Conservation (phyloP, 805 yeast genomes). For the Candida insectorum region DNA sequence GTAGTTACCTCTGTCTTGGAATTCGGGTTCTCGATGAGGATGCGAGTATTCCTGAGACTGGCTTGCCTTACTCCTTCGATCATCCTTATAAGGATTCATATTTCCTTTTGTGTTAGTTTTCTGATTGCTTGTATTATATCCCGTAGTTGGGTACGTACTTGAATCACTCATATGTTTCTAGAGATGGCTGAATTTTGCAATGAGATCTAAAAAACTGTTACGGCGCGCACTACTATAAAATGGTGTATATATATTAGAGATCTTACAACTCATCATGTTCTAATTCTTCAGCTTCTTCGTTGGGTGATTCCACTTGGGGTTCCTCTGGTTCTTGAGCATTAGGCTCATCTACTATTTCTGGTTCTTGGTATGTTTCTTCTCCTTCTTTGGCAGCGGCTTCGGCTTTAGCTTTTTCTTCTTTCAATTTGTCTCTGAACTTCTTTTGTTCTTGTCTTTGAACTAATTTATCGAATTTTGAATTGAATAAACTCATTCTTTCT, state of each 20-base stretch:
- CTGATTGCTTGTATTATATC: no score
- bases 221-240: background rate
- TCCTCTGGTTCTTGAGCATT: slow-evolving; percentile 1
- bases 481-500: slow-evolving; percentile 24
- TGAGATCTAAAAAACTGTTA: no score
- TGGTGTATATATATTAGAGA: slow-evolving; percentile 1
- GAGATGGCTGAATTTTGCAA: no score
- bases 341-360: slow-evolving; percentile 1
- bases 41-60: no score
- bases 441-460: slow-evolving; percentile 28
- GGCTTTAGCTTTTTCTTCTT: slow-evolving; percentile 20
- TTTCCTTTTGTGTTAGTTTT: no score
- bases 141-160: slow-evolving; percentile 2
- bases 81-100: slow-evolving; percentile 6
- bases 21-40: no score
- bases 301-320: slow-evolving; percentile 4
- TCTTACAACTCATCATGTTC: slow-evolving; percentile 21
- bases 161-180: slow-evolving; percentile 3
- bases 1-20: no score
- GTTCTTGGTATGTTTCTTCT: slow-evolving; percentile 5
- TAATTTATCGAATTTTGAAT: slow-evolving; percentile 24
- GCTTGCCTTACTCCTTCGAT: slow-evolving; percentile 6
- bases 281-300: slow-evolving; percentile 6
- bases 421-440: slow-evolving; percentile 31
- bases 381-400: slow-evolving; percentile 12